Evolutionary conservation across 2,329 filamentous ascomycete genomes (phyloP), one percentile per base, ranked within the genome.

Genomic region (Penicillium verrucosum): DNA sequence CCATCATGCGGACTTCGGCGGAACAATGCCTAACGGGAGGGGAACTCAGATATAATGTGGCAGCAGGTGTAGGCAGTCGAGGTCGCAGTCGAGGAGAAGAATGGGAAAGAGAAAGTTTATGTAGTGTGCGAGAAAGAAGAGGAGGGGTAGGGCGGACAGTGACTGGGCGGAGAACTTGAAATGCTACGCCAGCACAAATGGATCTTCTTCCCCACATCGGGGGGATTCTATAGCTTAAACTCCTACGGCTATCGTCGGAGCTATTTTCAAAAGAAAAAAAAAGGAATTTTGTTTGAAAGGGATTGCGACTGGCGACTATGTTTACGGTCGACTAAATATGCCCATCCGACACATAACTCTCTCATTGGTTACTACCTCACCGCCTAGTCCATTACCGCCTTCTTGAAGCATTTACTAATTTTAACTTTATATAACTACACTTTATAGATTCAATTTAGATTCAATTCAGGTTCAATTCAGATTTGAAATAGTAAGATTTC

Each of bases 1-100:
- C 70, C 78, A 80, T 80, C 60, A 65, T 73, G 68, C 71, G 72
- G 60, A 69, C 66, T 65, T 77, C 74, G 45, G 73, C 67, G 25
- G 75, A 78, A 60, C 76, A 78, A 61, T 70, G 60, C 63, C 76
- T 70, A 57, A 64, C 56, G 48, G 57, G 47, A 51, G 59, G 18
- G 36, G 65, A 51, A 47, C 42, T 60, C 56, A 63, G 52, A 32
- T 48, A 58, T 56, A 62, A 59, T 49, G 54, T 54, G 38, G 57
- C 53, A 42, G 58, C 53, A 43, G 58, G 56, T 42, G 58, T 55
- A 43, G 50, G 50, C 38, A 58, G 36, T 49, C 54, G 59, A 56
- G 61, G 41, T 29, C 54, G 59, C 29, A 53, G 54, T 43, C 58
- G 62, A 60, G 62, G 60, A 18, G 18, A 18, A 36, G 52, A 61